Evolutionary conservation across 495 filamentous ascomycete genomes (phyloP), one percentile per base, ranked within the genome.

Genomic region (Aspergillus coremiiformis): DNA sequence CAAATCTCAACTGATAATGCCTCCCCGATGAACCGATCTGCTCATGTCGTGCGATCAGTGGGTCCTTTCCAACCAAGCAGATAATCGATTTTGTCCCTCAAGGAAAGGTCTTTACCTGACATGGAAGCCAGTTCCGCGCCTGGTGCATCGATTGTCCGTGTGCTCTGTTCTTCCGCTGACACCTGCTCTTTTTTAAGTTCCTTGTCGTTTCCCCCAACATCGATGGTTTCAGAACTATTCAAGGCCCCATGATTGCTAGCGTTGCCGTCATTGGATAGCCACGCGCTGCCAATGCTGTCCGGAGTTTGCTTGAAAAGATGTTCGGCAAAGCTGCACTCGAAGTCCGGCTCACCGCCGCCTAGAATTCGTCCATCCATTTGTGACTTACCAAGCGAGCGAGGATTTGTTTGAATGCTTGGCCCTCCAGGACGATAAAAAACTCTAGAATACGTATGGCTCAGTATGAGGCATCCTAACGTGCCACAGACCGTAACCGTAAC

Each of bases 21-120:
- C 29, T 35, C 32, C 32, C 32, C 32, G n/a, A 35, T 30, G 27
- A 15, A 45, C 14, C 20, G 4, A 27, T 23, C 6, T n/a, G 14
- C 19, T 47, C 45, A 47, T 15, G 37, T 44, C 7, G n/a, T 9
- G 17, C 11, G 26, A 27, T 35, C 43, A 46, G 55, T 19, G 37
- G 67, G 66, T 1, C 68, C 69, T 35, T 44, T 57, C 71, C 71
- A 74, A 37, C 71, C 71, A 26, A 72, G 59, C 50, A 64, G 45
- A 35, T 70, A 69, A 44, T 74, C 71, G 15, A 74, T 37, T 7
- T 37, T 58, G 42, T 72, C 69, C 32, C 69, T 51, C 15, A 57
- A 35, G 24, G 45, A 24, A 30, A 49, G 37, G n/a, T n/a, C 1
- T 21, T 7, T 29, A 32, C 6, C 20, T 51, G 46, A 7, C 10